Conservation (phyloP, 2,329 filamentous ascomycete genomes). For the Pestalotiopsis sp. region DNA sequence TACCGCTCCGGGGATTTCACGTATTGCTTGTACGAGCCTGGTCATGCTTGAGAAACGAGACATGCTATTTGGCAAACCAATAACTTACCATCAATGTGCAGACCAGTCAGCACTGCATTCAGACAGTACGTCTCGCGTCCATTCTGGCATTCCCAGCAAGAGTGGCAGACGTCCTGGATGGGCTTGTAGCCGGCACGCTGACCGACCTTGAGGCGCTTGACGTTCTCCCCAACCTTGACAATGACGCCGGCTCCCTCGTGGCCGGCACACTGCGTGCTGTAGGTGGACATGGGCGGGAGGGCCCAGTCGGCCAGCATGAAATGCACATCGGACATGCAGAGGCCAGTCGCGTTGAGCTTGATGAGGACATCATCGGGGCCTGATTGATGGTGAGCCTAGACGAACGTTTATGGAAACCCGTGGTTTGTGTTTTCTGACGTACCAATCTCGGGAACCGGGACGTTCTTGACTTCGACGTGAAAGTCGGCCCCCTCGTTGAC, state of each 20-base stretch:
- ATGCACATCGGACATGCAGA: slow-evolving; percentile 23
- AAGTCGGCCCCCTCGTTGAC: slow-evolving; percentile 54
- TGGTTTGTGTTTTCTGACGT: slow-evolving; percentile 32
- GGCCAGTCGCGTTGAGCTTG: slow-evolving; percentile 19
- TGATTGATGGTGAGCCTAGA: not conserved
- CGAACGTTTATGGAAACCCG: not conserved
- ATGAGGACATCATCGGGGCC: slow-evolving; percentile 23
- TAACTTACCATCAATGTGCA: slow-evolving; percentile 14
- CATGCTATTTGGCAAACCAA: not conserved
- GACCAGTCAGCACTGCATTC: slow-evolving; percentile 16
- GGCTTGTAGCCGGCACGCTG: slow-evolving; percentile 43
- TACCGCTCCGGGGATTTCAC: slow-evolving; percentile 57
- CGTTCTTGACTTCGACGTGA: slow-evolving; percentile 46
- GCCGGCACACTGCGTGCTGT: slow-evolving; percentile 26
- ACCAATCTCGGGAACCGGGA: slow-evolving; percentile 52
- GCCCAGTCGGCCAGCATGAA: slow-evolving; percentile 21
- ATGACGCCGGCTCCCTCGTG: slow-evolving; percentile 43
- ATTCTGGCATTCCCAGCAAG: slow-evolving; percentile 37
- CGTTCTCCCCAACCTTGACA: slow-evolving; percentile 34
- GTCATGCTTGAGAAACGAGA: not conserved
- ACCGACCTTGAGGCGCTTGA: slow-evolving; percentile 34
- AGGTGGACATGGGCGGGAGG: slow-evolving; percentile 17
- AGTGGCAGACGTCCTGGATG: slow-evolving; percentile 32
- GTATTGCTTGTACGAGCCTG: slow-evolving; percentile 62
- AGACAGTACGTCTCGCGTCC: slow-evolving; percentile 38